Conservation (phyloP, 345 rosid species). For the Linum lewisii region DNA sequence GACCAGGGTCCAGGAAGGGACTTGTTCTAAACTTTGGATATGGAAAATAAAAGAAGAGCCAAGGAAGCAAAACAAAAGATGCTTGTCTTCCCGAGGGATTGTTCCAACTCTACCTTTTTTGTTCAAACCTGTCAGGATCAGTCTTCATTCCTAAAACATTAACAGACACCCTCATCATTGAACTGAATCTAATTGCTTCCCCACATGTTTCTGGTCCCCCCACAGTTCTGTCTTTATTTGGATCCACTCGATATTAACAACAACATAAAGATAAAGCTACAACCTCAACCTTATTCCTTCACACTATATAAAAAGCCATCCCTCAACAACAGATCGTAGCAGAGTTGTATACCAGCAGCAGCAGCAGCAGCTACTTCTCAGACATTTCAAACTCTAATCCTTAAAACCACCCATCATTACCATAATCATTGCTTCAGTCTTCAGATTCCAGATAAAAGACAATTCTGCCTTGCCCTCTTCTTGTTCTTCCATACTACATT, state of each 20-base stretch:
- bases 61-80: constrained; percentile 24
- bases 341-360: neutral
- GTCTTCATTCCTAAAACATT: constrained; percentile 28
- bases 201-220: constrained; percentile 32
- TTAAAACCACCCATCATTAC: neutral
- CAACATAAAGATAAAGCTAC: constrained; percentile 18
- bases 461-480: constrained; percentile 5
- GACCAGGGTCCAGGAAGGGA: no score
- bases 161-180: constrained; percentile 40
- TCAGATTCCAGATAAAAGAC: constrained; percentile 7
- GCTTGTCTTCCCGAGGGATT: constrained; percentile 58
- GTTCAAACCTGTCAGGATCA: constrained; percentile 68
- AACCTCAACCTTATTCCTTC: constrained; percentile 19
- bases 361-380: constrained; percentile 6
- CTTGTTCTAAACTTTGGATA: constrained; percentile 12
- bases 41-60: constrained; percentile 28
- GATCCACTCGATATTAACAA: constrained; percentile 6
- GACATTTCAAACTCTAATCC: constrained; percentile 11
- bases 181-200: constrained; percentile 40
- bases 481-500: constrained; percentile 5
- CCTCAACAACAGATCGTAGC: neutral
- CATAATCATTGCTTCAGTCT: constrained; percentile 11
- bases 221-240: constrained; percentile 16
- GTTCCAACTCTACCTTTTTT: constrained; percentile 52
- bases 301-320: constrained; percentile 22